A percentile compares a stretch with the other conserved stretches of the same genome.
Evolutionary conservation across 805 yeast genomes (phyloP).

Genomic region (Metschnikowia orientalis): DNA sequence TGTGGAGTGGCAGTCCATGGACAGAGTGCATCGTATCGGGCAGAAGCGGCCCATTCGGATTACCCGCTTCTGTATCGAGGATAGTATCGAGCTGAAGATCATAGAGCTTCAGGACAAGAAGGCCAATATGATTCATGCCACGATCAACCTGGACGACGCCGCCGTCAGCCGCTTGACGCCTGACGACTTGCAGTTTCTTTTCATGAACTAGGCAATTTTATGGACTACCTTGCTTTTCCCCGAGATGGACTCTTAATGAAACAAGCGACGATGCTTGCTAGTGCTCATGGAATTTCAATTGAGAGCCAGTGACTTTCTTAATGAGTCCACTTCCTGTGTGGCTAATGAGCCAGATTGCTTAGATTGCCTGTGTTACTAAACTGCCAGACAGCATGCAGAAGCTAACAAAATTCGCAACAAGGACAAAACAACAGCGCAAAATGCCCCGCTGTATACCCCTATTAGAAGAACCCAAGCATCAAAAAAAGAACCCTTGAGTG

Average conservation of each 20-base stretch:
- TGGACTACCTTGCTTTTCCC: neutral
- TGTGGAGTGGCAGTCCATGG: constrained; percentile 98
- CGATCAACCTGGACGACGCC: constrained; percentile 86
- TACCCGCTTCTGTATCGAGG: constrained; percentile 90
- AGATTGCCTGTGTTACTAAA: too few species aligned
- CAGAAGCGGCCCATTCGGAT: constrained; percentile 92
- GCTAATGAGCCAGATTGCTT: too few species aligned
- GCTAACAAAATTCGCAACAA: too few species aligned
- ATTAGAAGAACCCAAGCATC: too few species aligned
- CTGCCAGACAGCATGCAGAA: too few species aligned
- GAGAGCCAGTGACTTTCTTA: too few species aligned
- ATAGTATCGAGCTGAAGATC: constrained; percentile 93
- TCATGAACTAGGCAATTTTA: constrained; percentile 57
- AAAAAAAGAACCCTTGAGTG: too few species aligned
- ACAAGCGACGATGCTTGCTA: too few species aligned
- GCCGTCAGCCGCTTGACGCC: constrained; percentile 89
- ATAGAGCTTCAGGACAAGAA: constrained; percentile 95
- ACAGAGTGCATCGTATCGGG: constrained; percentile 96
- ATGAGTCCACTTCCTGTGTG: too few species aligned
- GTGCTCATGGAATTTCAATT: too few species aligned
- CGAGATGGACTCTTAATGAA: neutral
- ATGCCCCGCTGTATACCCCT: too few species aligned
- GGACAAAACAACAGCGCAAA: too few species aligned
- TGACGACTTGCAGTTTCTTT: constrained; percentile 90
- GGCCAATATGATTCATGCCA: constrained; percentile 97